Percentiles rank a stretch among this genome's conserved stretches.
These are phyloP conservation scores for Linum lewisii DNA, from an alignment of 345 rosid genomes.

Conservation along the genomic window DNA sequence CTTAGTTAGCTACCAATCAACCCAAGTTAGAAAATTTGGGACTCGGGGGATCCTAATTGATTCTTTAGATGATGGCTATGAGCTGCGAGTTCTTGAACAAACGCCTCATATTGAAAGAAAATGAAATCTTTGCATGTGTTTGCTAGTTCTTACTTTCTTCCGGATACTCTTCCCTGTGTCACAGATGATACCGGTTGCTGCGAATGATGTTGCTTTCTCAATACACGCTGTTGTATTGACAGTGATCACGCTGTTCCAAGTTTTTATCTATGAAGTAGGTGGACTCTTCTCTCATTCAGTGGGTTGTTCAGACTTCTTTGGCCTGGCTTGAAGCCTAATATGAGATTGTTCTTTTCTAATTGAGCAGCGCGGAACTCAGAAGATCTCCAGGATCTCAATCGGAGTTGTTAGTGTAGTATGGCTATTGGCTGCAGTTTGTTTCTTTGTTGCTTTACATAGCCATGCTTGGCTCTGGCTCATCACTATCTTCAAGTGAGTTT, in stretches of 20 bases:
- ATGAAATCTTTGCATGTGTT: too few relatives aligned
- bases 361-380: conserved; percentile 74
- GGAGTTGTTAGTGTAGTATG: conserved; percentile 46
- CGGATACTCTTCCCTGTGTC: neutral
- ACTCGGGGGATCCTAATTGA: too few relatives aligned
- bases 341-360: conserved; percentile 7
- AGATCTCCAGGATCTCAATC: conserved; percentile 51
- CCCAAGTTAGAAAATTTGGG: too few relatives aligned
- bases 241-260: conserved; percentile 53
- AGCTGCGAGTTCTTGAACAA: too few relatives aligned
- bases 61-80: too few relatives aligned
- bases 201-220: conserved; percentile 89
- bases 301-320: neutral
- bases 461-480: conserved; percentile 89
- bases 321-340: neutral
- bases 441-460: conserved; percentile 62
- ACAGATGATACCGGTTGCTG: conserved; percentile 96
- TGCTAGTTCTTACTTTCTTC: too few relatives aligned
- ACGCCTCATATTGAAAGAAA: too few relatives aligned
- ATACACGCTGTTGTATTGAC: conserved; percentile 84
- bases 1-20: too few relatives aligned
- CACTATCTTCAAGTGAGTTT: conserved; percentile 63
- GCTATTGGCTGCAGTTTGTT: conserved; percentile 53
- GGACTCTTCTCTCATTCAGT: neutral
- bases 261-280: conserved; percentile 65